Base-by-base conservation (phyloP, 805 yeast species). In the Lachancea sp. region DNA sequence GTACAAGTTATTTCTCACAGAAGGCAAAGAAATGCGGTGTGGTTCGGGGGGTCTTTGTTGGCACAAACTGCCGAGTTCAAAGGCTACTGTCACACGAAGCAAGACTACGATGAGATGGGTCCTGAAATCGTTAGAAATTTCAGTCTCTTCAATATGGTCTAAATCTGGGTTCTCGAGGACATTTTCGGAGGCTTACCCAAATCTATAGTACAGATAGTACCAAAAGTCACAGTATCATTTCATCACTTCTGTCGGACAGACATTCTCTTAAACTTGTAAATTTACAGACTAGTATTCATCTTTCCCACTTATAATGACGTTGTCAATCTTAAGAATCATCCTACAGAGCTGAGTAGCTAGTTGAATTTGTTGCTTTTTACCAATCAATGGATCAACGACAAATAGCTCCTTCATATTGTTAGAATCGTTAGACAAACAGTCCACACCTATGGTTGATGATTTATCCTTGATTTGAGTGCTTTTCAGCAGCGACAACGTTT, bases 51-150 rank as follows among this genome's bases (percentile, higher is more conserved):
- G 51, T 84, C 95, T 16, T 70, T 92, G 52, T 73, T 92, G 60
- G 97, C 99, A 1, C 97, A 90, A 69, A 92, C 99, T 8, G 80
- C 95, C 17, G 98, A 92, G 67, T 92, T 92, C 69, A 86, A 83
- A 66, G 79, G 94, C 63, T 89, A 89, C 66, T 92, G 97, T 64
- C 92, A 92, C 69, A 90, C 98, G 18, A 92, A 92, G 70, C 81
- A 83, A 58, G 98, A 92, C 60, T 92, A 92, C 65, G 98, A 92
- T 59, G 99, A 92, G 68, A 82, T 82, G 58, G 99, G 99, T 24
- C 98, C 99, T 42, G 85, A 84, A 56, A 92, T 92, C 56, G 99
- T 94, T 34, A 81, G 99, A 70, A 89, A 90, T 75, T 92, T 92
- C 63, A 87, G 96, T 36, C 72, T 92, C 49, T 90, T 92, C 72